Conservation (phyloP, 164 flowering plant genomes). For the Echeveria elegans region DNA sequence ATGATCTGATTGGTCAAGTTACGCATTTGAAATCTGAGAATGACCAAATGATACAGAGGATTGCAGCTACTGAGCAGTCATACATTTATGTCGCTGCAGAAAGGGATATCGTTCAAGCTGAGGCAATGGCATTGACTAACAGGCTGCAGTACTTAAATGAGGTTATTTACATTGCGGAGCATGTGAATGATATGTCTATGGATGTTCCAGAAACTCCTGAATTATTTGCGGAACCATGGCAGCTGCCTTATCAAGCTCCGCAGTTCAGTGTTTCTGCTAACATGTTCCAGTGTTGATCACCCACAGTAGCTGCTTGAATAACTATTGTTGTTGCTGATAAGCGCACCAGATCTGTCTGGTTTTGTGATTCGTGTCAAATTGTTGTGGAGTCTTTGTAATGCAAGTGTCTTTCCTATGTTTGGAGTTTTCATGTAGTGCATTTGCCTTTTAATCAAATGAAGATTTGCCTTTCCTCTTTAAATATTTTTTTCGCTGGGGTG, state of each 20-base stretch:
- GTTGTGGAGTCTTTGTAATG: not conserved
- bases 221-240: constrained; percentile 35
- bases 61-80: constrained; percentile 13
- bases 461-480: not conserved
- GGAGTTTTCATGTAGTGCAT: not conserved
- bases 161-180: constrained; percentile 31
- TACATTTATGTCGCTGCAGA: constrained; percentile 23
- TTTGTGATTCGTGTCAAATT: not conserved
- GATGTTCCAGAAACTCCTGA: constrained; percentile 35
- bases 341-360: not conserved
- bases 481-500: not conserved
- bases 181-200: constrained; percentile 25
- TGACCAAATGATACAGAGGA: constrained; percentile 4
- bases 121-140: constrained; percentile 34
- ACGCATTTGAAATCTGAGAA: not conserved
- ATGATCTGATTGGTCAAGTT: constrained; percentile 6
- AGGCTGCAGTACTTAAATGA: constrained; percentile 35
- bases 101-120: constrained; percentile 43
- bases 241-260: constrained; percentile 22
- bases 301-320: not conserved
- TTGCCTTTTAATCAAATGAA: not conserved
- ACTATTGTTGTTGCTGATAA: not conserved
- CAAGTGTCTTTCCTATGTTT: not conserved
- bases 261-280: constrained; percentile 30
- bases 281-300: constrained; percentile 31